A percentile compares a stretch with the other conserved stretches of the same genome.
phyloP scores from a whole-genome alignment of 1,139 yeast species.

The Keqinozyma sinolaborantium region DNA sequence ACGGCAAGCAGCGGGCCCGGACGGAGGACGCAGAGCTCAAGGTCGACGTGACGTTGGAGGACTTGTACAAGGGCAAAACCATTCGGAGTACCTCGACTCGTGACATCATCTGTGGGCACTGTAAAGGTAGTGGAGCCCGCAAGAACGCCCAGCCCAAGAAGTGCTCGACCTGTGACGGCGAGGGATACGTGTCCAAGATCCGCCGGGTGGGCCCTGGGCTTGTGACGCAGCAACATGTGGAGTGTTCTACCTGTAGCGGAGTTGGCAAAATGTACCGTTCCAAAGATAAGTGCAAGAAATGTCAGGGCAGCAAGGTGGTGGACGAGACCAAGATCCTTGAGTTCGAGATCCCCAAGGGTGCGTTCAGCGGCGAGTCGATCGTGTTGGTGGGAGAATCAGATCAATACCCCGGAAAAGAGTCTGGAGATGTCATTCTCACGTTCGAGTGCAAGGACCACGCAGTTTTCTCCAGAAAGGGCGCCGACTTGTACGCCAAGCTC shows the following conservation, averaged over 20 bases:
- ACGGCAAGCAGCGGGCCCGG: conserved; percentile 13
- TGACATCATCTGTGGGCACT: conserved; percentile 64
- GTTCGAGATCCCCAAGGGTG: conserved; percentile 74
- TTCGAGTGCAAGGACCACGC: conserved; percentile 46
- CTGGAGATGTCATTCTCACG: conserved; percentile 77
- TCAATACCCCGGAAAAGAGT: conserved; percentile 64
- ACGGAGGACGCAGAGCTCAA: conserved; percentile 70
- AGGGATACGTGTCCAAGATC: conserved; percentile 59
- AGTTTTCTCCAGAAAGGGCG: conserved; percentile 53
- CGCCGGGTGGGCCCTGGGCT: conserved; percentile 75
- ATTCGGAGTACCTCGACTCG: conserved; percentile 74
- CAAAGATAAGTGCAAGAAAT: conserved; percentile 75
- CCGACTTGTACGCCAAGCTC: conserved; percentile 61
- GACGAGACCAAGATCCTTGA: conserved; percentile 75
- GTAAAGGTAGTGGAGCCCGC: conserved; percentile 75
- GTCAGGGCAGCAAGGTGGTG: conserved; percentile 60
- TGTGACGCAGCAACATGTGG: conserved; percentile 58
- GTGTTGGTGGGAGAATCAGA: conserved; percentile 72
- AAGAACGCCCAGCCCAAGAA: conserved; percentile 52
- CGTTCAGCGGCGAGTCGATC: conserved; percentile 58
- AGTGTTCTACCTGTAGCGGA: conserved; percentile 73
- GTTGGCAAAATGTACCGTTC: conserved; percentile 58
- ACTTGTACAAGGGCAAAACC: conserved; percentile 77
- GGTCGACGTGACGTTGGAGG: conserved; percentile 67
- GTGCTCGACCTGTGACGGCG: conserved; percentile 73